A percentile compares a stretch with the other conserved stretches of the same genome.
Evolutionary conservation across 2,329 filamentous ascomycete species (phyloP).

Genomic region (Camptophora hylomeconis): DNA sequence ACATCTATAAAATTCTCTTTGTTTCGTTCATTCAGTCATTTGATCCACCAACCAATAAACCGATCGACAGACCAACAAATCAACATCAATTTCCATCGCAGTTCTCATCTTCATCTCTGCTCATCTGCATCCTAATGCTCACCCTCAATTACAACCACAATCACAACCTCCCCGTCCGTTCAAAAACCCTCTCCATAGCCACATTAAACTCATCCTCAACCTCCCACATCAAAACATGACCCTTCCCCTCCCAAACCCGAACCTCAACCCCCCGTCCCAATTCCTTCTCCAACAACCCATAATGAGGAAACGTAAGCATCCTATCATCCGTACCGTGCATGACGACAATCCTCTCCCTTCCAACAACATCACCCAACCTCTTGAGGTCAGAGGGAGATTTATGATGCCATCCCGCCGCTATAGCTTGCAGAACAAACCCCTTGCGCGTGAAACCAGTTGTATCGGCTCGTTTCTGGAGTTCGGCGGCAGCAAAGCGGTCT

Average conservation of each 20-base stretch:
- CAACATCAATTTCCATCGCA: too few species aligned
- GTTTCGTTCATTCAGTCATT: too few species aligned
- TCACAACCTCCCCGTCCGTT: too few species aligned
- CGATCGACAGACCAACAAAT: too few species aligned
- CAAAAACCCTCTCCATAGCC: conserved; percentile 46
- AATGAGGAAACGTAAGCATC: conserved; percentile 67
- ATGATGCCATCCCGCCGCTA: conserved; percentile 67
- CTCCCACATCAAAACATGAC: conserved; percentile 65
- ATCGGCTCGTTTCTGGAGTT: conserved; percentile 58
- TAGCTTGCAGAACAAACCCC: conserved; percentile 64
- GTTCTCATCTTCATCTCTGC: too few species aligned
- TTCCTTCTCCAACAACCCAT: conserved; percentile 51
- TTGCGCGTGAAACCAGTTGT: conserved; percentile 46
- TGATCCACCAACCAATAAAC: too few species aligned
- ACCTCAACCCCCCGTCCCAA: conserved; percentile 47
- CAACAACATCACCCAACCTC: conserved; percentile 54
- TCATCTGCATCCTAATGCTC: too few species aligned
- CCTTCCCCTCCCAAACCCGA: conserved; percentile 53
- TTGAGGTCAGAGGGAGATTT: conserved; percentile 57
- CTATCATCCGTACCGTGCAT: conserved; percentile 62
- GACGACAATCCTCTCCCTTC: conserved; percentile 60
- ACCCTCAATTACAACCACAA: too few species aligned
- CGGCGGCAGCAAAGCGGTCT: conserved; percentile 69
- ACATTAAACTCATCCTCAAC: conserved; percentile 54
- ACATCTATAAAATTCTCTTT: too few species aligned